A percentile compares a stretch with the other conserved stretches of the same genome.
phyloP scores from a whole-genome alignment of 2,329 filamentous ascomycete genomes.

The Stemphylium beticola region DNA sequence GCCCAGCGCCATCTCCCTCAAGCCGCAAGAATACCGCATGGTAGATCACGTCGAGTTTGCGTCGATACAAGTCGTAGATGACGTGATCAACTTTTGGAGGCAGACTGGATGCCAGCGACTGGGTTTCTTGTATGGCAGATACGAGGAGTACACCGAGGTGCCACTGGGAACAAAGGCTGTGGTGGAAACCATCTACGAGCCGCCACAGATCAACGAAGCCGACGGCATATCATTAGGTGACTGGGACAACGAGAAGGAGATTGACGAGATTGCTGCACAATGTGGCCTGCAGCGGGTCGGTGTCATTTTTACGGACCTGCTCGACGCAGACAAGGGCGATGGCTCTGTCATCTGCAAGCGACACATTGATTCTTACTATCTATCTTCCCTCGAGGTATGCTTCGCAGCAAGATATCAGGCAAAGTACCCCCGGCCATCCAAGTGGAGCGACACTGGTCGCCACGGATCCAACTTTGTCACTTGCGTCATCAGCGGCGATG shows the following conservation, averaged over 20 bases:
- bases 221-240: conserved; percentile 86
- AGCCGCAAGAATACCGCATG: conserved; percentile 93
- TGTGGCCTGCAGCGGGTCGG: conserved; percentile 90
- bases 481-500: conserved; percentile 92
- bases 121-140: conserved; percentile 89
- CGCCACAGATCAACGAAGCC: conserved; percentile 85
- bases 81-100: conserved; percentile 91
- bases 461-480: conserved; percentile 98
- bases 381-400: conserved; percentile 88
- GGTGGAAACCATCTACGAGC: conserved; percentile 96
- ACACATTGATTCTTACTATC: conserved; percentile 91
- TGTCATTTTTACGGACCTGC: conserved; percentile 91
- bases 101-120: conserved; percentile 82
- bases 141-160: conserved; percentile 89
- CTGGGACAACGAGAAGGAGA: conserved; percentile 83
- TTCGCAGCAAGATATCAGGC: conserved; percentile 90
- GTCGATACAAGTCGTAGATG: conserved; percentile 81
- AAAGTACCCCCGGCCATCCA: conserved; percentile 84
- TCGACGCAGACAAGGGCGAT: conserved; percentile 80
- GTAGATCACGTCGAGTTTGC: conserved; percentile 98
- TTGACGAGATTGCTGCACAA: conserved; percentile 78
- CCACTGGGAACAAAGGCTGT: conserved; percentile 94
- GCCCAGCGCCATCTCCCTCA: conserved; percentile 92
- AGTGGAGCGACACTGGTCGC: conserved; percentile 93
- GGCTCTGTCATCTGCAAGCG: conserved; percentile 93